Base-by-base conservation (phyloP, 306 rosid species). In the Acacia melanoxylon region DNA sequence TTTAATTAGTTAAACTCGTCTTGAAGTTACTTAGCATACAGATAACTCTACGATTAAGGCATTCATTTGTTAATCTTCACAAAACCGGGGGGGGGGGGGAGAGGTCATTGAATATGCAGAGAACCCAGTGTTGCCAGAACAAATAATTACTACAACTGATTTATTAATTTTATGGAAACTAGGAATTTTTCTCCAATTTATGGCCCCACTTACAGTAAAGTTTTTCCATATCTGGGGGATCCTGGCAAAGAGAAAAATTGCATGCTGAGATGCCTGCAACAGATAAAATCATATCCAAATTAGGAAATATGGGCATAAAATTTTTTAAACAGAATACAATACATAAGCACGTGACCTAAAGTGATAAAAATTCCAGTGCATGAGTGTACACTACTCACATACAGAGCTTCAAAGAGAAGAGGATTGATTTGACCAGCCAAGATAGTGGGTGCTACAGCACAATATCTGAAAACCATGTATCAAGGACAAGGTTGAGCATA, bases 161-260 rank as follows among this genome's bases (percentile, higher is more conserved):
- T 78, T 77, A 10, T 16, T 69, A 22, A 31, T 48, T 79, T 58
- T 71, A 65, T 37, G 41, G 62, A 20, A 78, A 71, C 73, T 42
- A 33, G 15, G 72, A 75, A 76, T 29, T 35, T 63, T 27, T 59
- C 31, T 63, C 61, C 82, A 27, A 33, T 74, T 84, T 8, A 48
- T 76, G 59, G 80, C 83, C 81, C 63, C 45, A 92, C 98, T 95
- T 85, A 95, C 98, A 58, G 97, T 90, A 77, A 93, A 95, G 87
- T 95, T 95, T 73, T 81, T 86, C 98, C 96, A 92, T 88, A 95
- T 92, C 87, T 95, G 99, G 22, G 99, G 99, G 81, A 95, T 89
- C 92, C 94, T 92, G 76, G 99, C 94, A 85, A 83, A 87, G 56
- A 95, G 98, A 83, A 95, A 95, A 83, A 95, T 90, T 44, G 86